Conservation (phyloP, 768 basidiomycete genomes). For the Lactifluus pinguis region DNA sequence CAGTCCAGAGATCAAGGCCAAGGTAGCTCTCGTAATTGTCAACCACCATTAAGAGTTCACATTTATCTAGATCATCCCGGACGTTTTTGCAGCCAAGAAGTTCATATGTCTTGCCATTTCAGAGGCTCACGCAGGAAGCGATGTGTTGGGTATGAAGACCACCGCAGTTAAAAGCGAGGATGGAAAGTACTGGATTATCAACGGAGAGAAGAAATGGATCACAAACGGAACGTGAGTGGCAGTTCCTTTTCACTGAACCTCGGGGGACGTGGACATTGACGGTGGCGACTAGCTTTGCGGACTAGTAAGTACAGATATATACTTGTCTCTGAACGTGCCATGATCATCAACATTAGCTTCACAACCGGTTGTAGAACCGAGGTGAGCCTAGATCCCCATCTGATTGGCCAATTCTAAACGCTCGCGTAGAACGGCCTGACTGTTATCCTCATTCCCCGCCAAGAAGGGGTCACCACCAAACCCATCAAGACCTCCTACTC, state of each 20-base stretch:
- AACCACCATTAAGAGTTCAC: neutral
- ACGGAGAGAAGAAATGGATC: slow-evolving; percentile 84
- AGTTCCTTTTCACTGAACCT: neutral
- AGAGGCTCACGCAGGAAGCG: slow-evolving; percentile 81
- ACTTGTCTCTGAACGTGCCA: neutral
- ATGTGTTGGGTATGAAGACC: slow-evolving; percentile 75
- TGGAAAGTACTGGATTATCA: slow-evolving; percentile 78
- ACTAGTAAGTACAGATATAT: slow-evolving; percentile 28
- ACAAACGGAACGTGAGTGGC: slow-evolving; percentile 55
- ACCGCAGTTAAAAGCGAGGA: slow-evolving; percentile 74
- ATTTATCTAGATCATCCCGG: slow-evolving; percentile 37
- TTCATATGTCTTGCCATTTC: slow-evolving; percentile 83
- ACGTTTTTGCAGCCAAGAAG: slow-evolving; percentile 68
- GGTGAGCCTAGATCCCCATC: slow-evolving; percentile 22
- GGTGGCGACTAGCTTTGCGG: slow-evolving; percentile 24
- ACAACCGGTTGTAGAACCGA: slow-evolving; percentile 68
- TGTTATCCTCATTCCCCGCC: slow-evolving; percentile 79
- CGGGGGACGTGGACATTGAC: slow-evolving; percentile 4
- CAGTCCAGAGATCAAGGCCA: slow-evolving; percentile 46
- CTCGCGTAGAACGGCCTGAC: slow-evolving; percentile 48
- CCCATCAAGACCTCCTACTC: slow-evolving; percentile 87
- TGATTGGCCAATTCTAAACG: slow-evolving; percentile 26
- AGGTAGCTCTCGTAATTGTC: slow-evolving; percentile 18
- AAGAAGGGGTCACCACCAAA: slow-evolving; percentile 73
- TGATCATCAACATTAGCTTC: slow-evolving; percentile 32